These are phyloP conservation scores for Candida freyschussii DNA, from an alignment of 1,139 yeast species.

Conservation along the genomic window DNA sequence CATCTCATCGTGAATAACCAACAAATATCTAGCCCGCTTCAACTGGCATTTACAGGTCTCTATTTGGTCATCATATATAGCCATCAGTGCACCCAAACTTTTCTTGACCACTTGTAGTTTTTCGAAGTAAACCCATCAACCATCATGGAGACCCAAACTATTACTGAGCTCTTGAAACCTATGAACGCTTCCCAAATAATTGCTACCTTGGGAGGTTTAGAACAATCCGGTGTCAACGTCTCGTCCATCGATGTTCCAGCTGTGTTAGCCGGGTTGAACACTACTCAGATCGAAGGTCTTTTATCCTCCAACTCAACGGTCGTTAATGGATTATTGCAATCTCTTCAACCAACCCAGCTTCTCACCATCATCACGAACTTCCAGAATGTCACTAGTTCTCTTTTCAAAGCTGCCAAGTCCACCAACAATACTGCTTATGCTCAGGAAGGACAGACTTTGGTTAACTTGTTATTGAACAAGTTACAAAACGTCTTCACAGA, in stretches of 20 bases:
- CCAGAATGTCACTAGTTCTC: constrained; percentile 20
- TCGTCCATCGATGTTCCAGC: constrained; percentile 21
- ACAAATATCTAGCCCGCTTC: too few species aligned
- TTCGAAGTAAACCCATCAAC: background rate
- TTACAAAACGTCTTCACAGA: constrained; percentile 19
- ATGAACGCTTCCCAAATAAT: constrained; percentile 23
- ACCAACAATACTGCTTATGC: constrained; percentile 9
- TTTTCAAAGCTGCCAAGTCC: constrained; percentile 15
- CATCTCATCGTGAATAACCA: too few species aligned
- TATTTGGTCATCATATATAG: too few species aligned
- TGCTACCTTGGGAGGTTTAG: constrained; percentile 13
- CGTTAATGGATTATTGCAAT: constrained; percentile 18
- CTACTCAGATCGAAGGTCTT: constrained; percentile 24
- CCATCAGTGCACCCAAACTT: background rate
- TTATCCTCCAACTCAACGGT: constrained; percentile 19
- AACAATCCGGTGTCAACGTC: constrained; percentile 19
- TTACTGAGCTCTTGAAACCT: constrained; percentile 19
- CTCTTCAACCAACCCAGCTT: constrained; percentile 19
- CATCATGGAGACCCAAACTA: constrained; percentile 16
- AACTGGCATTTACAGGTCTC: too few species aligned
- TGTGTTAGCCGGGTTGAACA: constrained; percentile 18
- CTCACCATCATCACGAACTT: constrained; percentile 15
- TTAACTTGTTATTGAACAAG: constrained; percentile 16
- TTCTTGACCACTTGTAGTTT: too few species aligned
- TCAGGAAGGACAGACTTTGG: constrained; percentile 13